These are phyloP conservation scores for Wolfiporia cocos DNA, from an alignment of 1,284 basidiomycete genomes.

Conservation along the genomic window DNA sequence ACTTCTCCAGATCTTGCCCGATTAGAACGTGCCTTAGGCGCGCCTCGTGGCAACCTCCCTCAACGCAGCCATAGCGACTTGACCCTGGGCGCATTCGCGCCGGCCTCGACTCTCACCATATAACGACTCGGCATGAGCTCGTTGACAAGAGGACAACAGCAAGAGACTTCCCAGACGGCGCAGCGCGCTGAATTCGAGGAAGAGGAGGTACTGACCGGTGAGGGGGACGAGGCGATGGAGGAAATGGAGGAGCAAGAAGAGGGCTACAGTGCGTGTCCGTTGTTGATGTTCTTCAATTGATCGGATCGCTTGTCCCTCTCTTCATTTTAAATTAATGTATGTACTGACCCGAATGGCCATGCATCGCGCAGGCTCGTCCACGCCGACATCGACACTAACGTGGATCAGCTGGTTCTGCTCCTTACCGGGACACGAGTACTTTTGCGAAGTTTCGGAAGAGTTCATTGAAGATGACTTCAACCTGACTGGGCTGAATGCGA, in stretches of 20 bases:
- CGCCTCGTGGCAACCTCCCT: slow-evolving; percentile 26
- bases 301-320: too few species aligned
- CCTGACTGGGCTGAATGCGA: slow-evolving; percentile 89
- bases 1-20: slow-evolving; percentile 11
- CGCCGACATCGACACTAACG: slow-evolving; percentile 82
- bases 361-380: slow-evolving; percentile 59
- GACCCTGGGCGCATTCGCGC: slow-evolving; percentile 12
- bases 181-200: slow-evolving; percentile 20
- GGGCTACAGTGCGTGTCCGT: slow-evolving; percentile 26
- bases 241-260: slow-evolving; percentile 27
- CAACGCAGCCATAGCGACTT: slow-evolving; percentile 7
- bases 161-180: slow-evolving; percentile 11
- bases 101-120: too few species aligned
- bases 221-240: slow-evolving; percentile 30
- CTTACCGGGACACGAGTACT: slow-evolving; percentile 97
- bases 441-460: slow-evolving; percentile 95
- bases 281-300: not conserved
- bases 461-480: slow-evolving; percentile 99
- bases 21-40: slow-evolving; percentile 10
- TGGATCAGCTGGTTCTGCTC: slow-evolving; percentile 99
- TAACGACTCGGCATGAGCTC: too few species aligned
- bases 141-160: slow-evolving; percentile 23
- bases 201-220: slow-evolving; percentile 23
- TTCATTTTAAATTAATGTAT: too few species aligned
- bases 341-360: not conserved